Percentiles rank a stretch among this genome's conserved stretches.
These are phyloP conservation scores for Daucus carota DNA, from an alignment of 129 eudicot species.

Conservation along the genomic window DNA sequence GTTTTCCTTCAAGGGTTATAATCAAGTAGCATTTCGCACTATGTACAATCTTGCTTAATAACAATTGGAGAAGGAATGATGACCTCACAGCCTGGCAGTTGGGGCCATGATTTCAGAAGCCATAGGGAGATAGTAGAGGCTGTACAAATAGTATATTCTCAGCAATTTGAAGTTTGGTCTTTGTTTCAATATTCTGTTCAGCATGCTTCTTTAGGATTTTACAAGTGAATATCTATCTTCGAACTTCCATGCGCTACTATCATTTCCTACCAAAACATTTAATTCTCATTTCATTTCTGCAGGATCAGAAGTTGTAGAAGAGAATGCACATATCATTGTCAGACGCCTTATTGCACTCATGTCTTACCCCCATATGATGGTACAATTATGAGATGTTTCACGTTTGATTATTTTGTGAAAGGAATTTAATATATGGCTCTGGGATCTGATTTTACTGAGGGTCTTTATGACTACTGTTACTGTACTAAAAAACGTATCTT, in stretches of 20 bases:
- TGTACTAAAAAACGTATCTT: background rate
- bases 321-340: slow-evolving; percentile 46
- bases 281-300: slow-evolving; percentile 14
- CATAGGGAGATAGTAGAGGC: background rate
- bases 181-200: background rate
- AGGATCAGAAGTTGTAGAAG: slow-evolving; percentile 64
- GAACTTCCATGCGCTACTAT: background rate
- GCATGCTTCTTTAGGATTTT: background rate
- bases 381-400: slow-evolving; percentile 19
- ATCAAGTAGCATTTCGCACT: background rate
- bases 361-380: slow-evolving; percentile 69
- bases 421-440: background rate
- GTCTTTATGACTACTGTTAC: background rate
- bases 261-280: background rate
- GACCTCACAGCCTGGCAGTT: background rate
- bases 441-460: background rate
- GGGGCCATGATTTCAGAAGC: background rate
- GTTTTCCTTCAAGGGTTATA: background rate
- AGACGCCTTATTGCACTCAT: slow-evolving; percentile 53
- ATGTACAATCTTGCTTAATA: too few relatives aligned
- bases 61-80: too few relatives aligned
- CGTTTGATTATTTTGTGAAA: background rate
- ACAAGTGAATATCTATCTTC: too few relatives aligned
- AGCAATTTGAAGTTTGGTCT: background rate
- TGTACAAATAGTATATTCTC: background rate